These are phyloP conservation scores for Strobilomyces confusus DNA, from an alignment of 768 basidiomycete species.

Conservation along the genomic window DNA sequence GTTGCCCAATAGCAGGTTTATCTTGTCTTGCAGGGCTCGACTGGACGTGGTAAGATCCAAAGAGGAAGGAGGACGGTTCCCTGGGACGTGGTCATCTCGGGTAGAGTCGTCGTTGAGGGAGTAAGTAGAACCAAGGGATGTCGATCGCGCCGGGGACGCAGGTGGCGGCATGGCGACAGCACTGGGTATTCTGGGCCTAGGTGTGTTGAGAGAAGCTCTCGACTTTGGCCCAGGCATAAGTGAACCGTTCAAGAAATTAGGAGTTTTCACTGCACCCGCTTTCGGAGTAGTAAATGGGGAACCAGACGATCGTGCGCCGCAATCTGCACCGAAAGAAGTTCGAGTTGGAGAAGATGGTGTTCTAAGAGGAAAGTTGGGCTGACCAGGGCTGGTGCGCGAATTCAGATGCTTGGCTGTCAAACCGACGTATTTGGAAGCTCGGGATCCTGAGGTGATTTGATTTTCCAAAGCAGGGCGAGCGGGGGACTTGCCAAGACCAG, in stretches of 20 bases:
- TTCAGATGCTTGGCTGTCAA: slow-evolving; percentile 82
- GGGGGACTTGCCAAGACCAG: slow-evolving; percentile 32
- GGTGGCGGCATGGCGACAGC: slow-evolving; percentile 81
- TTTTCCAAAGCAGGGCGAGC: slow-evolving; percentile 25
- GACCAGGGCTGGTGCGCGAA: slow-evolving; percentile 33
- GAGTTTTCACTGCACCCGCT: slow-evolving; percentile 36
- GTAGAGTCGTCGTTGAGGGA: slow-evolving; percentile 34
- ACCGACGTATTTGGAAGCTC: slow-evolving; percentile 79
- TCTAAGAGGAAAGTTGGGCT: slow-evolving; percentile 20
- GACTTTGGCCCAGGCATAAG: slow-evolving; percentile 25
- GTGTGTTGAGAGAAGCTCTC: slow-evolving; percentile 42
- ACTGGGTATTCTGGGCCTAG: slow-evolving; percentile 65
- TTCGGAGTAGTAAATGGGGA: slow-evolving; percentile 73
- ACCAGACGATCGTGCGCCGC: slow-evolving; percentile 32
- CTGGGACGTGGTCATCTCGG: slow-evolving; percentile 10
- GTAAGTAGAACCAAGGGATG: slow-evolving; percentile 34
- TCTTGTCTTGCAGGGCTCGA: slow-evolving; percentile 46
- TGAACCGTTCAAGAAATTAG: slow-evolving; percentile 9
- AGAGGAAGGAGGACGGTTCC: slow-evolving; percentile 21
- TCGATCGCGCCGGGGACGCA: slow-evolving; percentile 48
- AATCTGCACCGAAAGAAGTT: slow-evolving; percentile 35
- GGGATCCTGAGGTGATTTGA: slow-evolving; percentile 73
- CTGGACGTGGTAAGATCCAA: slow-evolving; percentile 38
- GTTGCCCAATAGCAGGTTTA: slow-evolving; percentile 40
- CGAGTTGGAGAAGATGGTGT: slow-evolving; percentile 36